Evolutionary conservation across 23 red algal species (phyloP), one percentile per base, ranked within the genome.

Genomic region (Gracilaria gracilis): DNA sequence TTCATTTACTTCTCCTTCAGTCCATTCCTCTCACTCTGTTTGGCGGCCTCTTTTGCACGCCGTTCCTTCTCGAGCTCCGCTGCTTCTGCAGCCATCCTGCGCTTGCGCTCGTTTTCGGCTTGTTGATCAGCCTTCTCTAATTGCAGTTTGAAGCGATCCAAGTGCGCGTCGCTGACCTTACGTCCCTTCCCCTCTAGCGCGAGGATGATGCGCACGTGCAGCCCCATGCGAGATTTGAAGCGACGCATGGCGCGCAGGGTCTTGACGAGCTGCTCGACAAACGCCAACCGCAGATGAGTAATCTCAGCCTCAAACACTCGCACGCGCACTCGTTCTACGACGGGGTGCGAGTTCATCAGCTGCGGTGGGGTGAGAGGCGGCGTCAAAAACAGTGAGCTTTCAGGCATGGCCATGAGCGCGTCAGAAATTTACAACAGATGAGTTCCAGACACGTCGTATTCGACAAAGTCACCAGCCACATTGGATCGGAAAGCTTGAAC

Each of bases 51-150:
- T 38, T 78, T 57, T n/a, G 40, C 54, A 35, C 72, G 55, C n/a
- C n/a, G n/a, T n/a, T n/a, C n/a, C n/a, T n/a, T n/a, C n/a, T n/a
- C n/a, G n/a, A n/a, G n/a, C n/a, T 31, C 80, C 19, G 50, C 73
- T 67, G 62, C 46, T 32, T 66, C 81, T 32, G 57, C 62, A 39
- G 77, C 77, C 50, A 62, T 62, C 27, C 77, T 53, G 31, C 77
- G 50, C 28, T 81, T 70, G 34, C 67, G 42, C 23, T 71, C 67
- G 61, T 71, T 69, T 35, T 89, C 50, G 9, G 69, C 73, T 31
- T 75, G 62, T 54, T 80, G 64, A 66, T 89, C 86, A 14, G 86
- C 86, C 53, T 89, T 89, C 72, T 89, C 86, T 2, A 34, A n/a
- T n/a, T n/a, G n/a, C n/a, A n/a, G n/a, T n/a, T n/a, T n/a, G n/a